phyloP scores from a whole-genome alignment of 352 stramenopile genomes.

The Globisporangium echinulatum region DNA sequence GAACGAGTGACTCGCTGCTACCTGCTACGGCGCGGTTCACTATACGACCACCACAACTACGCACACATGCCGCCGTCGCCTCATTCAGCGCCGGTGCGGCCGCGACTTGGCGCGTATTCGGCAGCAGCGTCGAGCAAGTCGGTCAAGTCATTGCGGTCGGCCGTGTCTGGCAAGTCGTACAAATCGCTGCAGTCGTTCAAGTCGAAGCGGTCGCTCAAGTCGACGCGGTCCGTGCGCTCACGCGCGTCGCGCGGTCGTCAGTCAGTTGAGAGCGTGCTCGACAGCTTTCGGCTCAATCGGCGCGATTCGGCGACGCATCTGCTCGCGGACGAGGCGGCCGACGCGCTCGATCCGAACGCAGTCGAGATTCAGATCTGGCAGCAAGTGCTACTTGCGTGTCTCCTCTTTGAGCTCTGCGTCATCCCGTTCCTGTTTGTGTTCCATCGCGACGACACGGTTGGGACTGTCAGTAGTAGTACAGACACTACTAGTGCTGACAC shows the following conservation, averaged over 20 bases:
- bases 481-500: too few relatives aligned
- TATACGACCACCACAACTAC: neutral
- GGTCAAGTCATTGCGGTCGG: neutral
- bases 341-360: constrained; percentile 33
- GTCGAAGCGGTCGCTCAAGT: neutral
- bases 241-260: neutral
- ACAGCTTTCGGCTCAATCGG: constrained; percentile 7
- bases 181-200: neutral
- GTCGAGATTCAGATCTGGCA: constrained; percentile 43
- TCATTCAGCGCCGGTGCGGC: too few relatives aligned
- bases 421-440: constrained; percentile 55
- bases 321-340: constrained; percentile 15
- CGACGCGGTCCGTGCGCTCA: neutral
- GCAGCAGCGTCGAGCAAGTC: neutral
- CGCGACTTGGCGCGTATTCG: neutral
- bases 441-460: neutral
- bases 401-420: constrained; percentile 41
- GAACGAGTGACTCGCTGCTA: too few relatives aligned
- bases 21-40: neutral
- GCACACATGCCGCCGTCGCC: neutral
- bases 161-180: neutral
- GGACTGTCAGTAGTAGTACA: too few relatives aligned
- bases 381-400: constrained; percentile 27
- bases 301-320: constrained; percentile 2
- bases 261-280: constrained; percentile 8